Evolutionary conservation across 2,329 filamentous ascomycete species (phyloP), one percentile per base, ranked within the genome.

Genomic region (Cryphonectria naterciae): DNA sequence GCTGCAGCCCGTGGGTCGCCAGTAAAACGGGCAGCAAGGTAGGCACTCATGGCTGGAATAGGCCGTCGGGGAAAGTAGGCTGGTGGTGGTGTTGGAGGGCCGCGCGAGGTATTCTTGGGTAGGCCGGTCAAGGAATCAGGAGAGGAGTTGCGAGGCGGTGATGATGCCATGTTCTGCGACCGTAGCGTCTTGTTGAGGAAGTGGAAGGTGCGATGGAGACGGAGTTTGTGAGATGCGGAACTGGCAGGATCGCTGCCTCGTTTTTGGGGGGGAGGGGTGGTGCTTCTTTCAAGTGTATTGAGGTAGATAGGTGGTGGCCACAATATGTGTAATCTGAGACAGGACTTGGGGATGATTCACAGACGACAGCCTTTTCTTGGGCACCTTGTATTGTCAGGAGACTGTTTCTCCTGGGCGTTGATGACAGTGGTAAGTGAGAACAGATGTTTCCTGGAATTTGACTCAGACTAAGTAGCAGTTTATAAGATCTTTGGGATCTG

Each of bases 11-110:
- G 60, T n/a, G 15, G 32, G 22, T 41, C n/a, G 43, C 46, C 43
- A 15, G 54, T 28, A 32, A 61, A 28, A 37, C 66, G 39, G 1
- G 66, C 37, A 7, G 43, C 32, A 8, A 64, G 22, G 46, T 62
- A 41, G 28, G 67, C n/a, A 17, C 35, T 39, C 25, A 32, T 32
- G 41, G 15, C 28, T 8, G 15, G 19, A 22, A 22, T 19, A 10
- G 17, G 7, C 8, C 17, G 46, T 15, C 43, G 68, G 19, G 70
- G 71, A 25, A 28, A 65, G 63, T 74, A 73, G 22, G 72, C 70
- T 49, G 72, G 72, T 41, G 72, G 72, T 39, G 70, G 70, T 17
- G 70, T 68, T 15, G 72, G 72, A 3, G 68, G 68, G 10, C 54
- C 41, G 11, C 39, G 64, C 2, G 56, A 19, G 46, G 49, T 19